Evolutionary conservation across 306 rosid genomes (phyloP).

Genomic region (Vachellia pachyceras): DNA sequence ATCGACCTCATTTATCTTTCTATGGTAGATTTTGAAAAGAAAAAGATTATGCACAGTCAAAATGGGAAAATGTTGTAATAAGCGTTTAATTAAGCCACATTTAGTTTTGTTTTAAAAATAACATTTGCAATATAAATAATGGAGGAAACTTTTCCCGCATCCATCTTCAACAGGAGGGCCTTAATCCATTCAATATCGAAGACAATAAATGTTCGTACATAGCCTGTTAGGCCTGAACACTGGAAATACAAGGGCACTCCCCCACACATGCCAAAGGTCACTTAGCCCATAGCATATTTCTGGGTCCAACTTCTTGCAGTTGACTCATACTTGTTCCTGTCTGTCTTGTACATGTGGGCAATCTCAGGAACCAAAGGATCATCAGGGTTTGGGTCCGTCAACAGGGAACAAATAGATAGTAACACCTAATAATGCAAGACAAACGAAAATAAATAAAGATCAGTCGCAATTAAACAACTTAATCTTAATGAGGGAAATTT

Average conservation of each 20-base stretch:
- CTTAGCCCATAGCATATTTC: conserved; percentile 90
- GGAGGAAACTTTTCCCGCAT: conserved; percentile 42
- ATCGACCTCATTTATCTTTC: too few relatives aligned
- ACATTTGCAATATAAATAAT: conserved; percentile 57
- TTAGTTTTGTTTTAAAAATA: conserved; percentile 51
- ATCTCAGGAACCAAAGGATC: conserved; percentile 91
- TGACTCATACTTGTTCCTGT: conserved; percentile 82
- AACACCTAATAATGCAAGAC: conserved; percentile 53
- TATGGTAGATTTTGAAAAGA: neutral
- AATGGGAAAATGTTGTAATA: conserved; percentile 10
- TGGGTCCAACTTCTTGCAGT: conserved; percentile 97
- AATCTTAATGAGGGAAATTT: too few relatives aligned
- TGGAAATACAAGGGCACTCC: conserved; percentile 38
- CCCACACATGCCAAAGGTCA: conserved; percentile 39
- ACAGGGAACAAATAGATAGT: conserved; percentile 88
- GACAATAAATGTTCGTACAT: conserved; percentile 56
- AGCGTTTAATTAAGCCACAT: conserved; percentile 35
- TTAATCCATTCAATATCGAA: conserved; percentile 51
- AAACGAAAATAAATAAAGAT: neutral
- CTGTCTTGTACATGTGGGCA: conserved; percentile 96
- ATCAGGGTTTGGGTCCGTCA: conserved; percentile 90
- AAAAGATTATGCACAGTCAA: neutral
- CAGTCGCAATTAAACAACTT: conserved; percentile 6
- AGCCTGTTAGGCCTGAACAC: conserved; percentile 46
- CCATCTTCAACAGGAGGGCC: conserved; percentile 40